Conservation (phyloP, 2,329 filamentous ascomycete genomes). For the Penicillium nordicum region DNA sequence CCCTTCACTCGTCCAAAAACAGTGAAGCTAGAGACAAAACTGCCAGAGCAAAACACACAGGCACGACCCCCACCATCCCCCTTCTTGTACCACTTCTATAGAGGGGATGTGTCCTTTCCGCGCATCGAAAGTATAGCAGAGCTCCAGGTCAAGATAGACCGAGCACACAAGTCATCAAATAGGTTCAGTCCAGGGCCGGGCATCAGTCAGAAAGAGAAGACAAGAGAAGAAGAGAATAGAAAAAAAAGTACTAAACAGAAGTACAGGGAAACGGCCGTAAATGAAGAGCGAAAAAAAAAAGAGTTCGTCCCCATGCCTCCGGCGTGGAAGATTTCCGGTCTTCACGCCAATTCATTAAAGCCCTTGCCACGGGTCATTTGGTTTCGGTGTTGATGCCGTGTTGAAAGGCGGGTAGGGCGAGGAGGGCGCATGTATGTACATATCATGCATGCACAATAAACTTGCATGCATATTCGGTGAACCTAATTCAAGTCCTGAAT, state of each 20-base stretch:
- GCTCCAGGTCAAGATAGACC: conserved; percentile 6
- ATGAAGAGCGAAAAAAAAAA: conserved; percentile 5
- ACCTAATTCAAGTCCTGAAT: conserved; percentile 3
- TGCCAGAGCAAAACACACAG: neutral
- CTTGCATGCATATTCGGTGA: conserved; percentile 12
- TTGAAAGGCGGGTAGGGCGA: conserved; percentile 11
- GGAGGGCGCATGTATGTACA: conserved; percentile 8
- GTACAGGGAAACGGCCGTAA: conserved; percentile 19
- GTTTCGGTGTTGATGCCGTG: conserved; percentile 6
- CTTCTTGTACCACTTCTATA: neutral
- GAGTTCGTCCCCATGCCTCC: conserved; percentile 8
- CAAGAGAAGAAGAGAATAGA: neutral
- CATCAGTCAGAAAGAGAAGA: conserved; percentile 5
- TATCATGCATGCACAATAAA: conserved; percentile 13
- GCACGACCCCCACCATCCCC: neutral
- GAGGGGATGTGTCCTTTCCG: neutral
- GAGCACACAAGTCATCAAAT: conserved; percentile 14
- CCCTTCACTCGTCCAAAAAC: neutral
- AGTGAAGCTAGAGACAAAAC: neutral
- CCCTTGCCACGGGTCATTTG: neutral
- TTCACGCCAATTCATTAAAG: conserved; percentile 2
- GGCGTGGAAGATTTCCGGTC: conserved; percentile 1
- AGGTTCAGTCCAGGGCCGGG: conserved; percentile 1
- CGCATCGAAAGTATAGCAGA: conserved; percentile 3
- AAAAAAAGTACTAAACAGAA: conserved; percentile 7